Evolutionary conservation across 129 eudicot genomes (phyloP).

Genomic region (Artemisia annua): DNA sequence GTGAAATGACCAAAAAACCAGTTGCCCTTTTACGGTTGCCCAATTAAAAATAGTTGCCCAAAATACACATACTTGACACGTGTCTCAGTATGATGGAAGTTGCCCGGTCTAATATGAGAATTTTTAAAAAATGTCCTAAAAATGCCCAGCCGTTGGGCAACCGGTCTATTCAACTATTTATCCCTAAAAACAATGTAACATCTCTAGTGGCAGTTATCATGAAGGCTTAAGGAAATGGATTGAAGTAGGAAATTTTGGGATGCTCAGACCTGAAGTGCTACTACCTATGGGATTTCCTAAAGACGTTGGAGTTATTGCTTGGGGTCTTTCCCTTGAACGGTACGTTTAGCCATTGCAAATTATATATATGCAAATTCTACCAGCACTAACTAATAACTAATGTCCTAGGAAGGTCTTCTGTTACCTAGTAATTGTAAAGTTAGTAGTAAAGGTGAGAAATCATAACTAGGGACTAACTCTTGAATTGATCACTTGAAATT

Average conservation of each 20-base stretch:
- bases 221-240: constrained; percentile 98
- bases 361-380: not conserved
- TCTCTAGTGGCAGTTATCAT: constrained; percentile 59
- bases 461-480: no score
- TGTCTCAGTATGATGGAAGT: no score
- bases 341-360: constrained; percentile 16
- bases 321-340: constrained; percentile 96
- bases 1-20: no score
- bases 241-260: constrained; percentile 95
- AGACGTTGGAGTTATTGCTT: constrained; percentile 94
- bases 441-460: not conserved
- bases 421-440: constrained; percentile 3
- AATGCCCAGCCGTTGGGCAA: no score
- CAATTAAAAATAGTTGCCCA: no score
- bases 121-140: no score
- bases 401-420: constrained; percentile 1
- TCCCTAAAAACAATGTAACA: not conserved
- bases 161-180: no score
- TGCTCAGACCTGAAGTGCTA: constrained; percentile 99
- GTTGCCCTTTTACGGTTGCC: no score
- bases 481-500: no score
- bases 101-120: no score
- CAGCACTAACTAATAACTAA: not conserved
- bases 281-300: constrained; percentile 96
- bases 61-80: no score